Conservation (phyloP, 768 basidiomycete species). For the Leccinellum luteum region DNA sequence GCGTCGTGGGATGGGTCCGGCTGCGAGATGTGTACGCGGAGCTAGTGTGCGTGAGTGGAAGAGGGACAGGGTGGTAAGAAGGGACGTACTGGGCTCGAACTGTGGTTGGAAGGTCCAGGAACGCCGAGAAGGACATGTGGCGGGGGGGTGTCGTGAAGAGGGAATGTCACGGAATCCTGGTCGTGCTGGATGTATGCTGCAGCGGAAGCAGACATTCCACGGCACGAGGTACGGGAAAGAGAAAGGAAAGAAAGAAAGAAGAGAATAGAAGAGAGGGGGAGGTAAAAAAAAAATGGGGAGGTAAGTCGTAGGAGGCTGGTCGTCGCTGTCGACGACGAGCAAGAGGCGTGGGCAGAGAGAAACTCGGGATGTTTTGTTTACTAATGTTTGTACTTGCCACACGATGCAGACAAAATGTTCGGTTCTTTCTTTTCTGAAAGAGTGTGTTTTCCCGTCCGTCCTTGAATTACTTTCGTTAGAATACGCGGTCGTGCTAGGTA, state of each 20-base stretch:
- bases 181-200: conserved; percentile 39
- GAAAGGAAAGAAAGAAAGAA: conserved; percentile 22
- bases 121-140: conserved; percentile 23
- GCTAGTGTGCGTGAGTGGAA: conserved; percentile 29
- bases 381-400: conserved; percentile 21
- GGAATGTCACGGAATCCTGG: conserved; percentile 31
- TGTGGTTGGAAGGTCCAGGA: conserved; percentile 29
- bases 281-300: conserved; percentile 28
- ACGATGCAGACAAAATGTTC: no score
- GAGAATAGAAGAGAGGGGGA: neutral
- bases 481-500: neutral
- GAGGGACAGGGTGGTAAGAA: neutral
- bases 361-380: conserved; percentile 25
- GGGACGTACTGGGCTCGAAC: conserved; percentile 13
- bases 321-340: conserved; percentile 35
- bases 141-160: conserved; percentile 44
- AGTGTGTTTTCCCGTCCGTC: no score
- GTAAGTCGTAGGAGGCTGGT: conserved; percentile 13
- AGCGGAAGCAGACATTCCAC: conserved; percentile 40
- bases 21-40: conserved; percentile 48
- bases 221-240: conserved; percentile 23
- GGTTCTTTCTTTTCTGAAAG: no score
- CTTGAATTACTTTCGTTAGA: neutral
- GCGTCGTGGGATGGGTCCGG: conserved; percentile 32
- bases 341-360: conserved; percentile 27